phyloP scores from a whole-genome alignment of 495 filamentous ascomycete species.

The Geopyxis carbonaria region DNA sequence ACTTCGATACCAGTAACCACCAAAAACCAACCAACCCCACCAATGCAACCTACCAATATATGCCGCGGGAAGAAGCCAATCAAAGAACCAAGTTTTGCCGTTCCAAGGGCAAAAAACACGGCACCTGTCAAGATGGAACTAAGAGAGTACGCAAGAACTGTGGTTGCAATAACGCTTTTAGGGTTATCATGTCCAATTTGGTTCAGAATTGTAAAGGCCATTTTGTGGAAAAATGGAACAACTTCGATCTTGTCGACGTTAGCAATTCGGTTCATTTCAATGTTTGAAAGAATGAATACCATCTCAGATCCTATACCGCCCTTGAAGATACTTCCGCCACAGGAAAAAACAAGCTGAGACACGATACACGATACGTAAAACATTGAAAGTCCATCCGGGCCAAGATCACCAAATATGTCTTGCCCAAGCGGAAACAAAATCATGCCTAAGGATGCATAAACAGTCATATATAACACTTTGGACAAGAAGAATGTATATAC shows the following conservation, averaged over 20 bases:
- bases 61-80: slow-evolving; percentile 93
- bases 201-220: slow-evolving; percentile 75
- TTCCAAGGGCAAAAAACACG: slow-evolving; percentile 82
- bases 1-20: slow-evolving; percentile 84
- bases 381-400: slow-evolving; percentile 88
- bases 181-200: slow-evolving; percentile 63
- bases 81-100: slow-evolving; percentile 66
- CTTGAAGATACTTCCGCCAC: slow-evolving; percentile 67
- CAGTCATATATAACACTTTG: too few species aligned
- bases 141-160: slow-evolving; percentile 74
- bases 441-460: slow-evolving; percentile 62
- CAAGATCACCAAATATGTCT: slow-evolving; percentile 63
- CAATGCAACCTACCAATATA: slow-evolving; percentile 93
- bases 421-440: slow-evolving; percentile 86
- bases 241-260: slow-evolving; percentile 89
- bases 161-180: slow-evolving; percentile 75
- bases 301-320: slow-evolving; percentile 94
- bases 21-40: slow-evolving; percentile 94
- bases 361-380: slow-evolving; percentile 97
- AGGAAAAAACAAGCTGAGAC: slow-evolving; percentile 81
- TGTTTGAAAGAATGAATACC: slow-evolving; percentile 29
- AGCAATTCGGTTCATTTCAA: slow-evolving; percentile 1
- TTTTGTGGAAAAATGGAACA: slow-evolving; percentile 92
- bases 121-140: slow-evolving; percentile 81
- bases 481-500: slow-evolving; percentile 27